These are phyloP conservation scores for Populus hybrid DNA, from an alignment of 441 rosid genomes.

Conservation along the genomic window DNA sequence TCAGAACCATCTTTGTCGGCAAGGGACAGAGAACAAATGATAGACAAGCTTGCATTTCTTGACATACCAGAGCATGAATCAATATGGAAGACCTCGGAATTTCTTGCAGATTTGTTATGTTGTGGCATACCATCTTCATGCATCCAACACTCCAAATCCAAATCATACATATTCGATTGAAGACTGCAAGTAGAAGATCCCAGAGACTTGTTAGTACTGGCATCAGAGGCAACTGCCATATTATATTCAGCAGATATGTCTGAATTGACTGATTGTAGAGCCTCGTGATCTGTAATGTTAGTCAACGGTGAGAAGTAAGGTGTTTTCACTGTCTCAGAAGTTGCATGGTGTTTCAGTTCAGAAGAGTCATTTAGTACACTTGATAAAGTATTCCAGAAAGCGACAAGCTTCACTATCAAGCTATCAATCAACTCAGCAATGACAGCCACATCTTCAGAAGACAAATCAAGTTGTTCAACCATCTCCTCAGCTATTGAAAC, in stretches of 20 bases:
- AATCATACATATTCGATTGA: conserved; percentile 9
- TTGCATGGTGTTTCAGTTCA: conserved; percentile 8
- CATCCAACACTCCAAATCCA: conserved; percentile 11
- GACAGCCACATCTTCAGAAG: conserved; percentile 45
- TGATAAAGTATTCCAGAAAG: conserved; percentile 33
- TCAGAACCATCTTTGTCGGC: conserved; percentile 32
- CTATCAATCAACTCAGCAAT: conserved; percentile 62
- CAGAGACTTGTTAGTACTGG: conserved; percentile 21
- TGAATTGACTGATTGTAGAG: conserved; percentile 34
- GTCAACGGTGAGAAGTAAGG: conserved; percentile 23
- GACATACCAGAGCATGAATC: conserved; percentile 28
- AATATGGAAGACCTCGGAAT: conserved; percentile 18
- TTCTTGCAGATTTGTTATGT: conserved; percentile 16
- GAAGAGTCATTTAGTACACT: conserved; percentile 19
- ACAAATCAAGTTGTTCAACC: conserved; percentile 68
- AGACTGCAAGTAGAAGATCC: conserved; percentile 26
- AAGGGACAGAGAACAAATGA: conserved; percentile 25
- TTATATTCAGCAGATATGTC: conserved; percentile 38
- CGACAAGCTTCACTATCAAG: conserved; percentile 45
- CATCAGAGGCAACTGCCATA: conserved; percentile 23
- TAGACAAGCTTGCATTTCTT: conserved; percentile 28
- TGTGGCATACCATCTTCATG: conserved; percentile 14
- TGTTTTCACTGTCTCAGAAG: conserved; percentile 12
- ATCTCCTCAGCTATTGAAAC: conserved; percentile 61
- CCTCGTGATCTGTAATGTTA: conserved; percentile 20